These are phyloP conservation scores for Tricholoma bakamatsutake DNA, from an alignment of 768 basidiomycete genomes.

Conservation along the genomic window DNA sequence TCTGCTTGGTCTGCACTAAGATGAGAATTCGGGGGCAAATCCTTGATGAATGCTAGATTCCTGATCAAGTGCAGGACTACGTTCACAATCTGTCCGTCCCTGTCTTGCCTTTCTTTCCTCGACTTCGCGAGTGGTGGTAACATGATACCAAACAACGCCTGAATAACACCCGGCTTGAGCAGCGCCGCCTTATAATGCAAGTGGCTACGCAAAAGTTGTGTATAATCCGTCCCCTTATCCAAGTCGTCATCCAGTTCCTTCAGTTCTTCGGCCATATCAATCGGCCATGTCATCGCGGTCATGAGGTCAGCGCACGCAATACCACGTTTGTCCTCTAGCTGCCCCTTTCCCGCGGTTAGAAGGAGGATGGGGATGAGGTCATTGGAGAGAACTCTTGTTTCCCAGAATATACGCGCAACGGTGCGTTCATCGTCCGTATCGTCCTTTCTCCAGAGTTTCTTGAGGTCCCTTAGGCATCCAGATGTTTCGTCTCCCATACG, in stretches of 20 bases:
- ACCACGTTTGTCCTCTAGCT: conserved; percentile 77
- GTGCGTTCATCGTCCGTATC: conserved; percentile 96
- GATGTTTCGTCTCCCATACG: conserved; percentile 76
- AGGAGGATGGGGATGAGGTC: conserved; percentile 86
- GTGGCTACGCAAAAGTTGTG: conserved; percentile 75
- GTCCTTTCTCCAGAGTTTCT: conserved; percentile 93
- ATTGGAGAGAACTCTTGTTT: conserved; percentile 78
- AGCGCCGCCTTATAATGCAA: conserved; percentile 84
- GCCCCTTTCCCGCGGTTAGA: conserved; percentile 70
- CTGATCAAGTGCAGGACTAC: conserved; percentile 85
- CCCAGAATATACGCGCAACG: conserved; percentile 88
- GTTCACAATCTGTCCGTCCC: conserved; percentile 83
- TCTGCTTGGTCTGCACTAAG: conserved; percentile 77
- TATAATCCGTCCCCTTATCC: conserved; percentile 84
- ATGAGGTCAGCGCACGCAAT: conserved; percentile 84
- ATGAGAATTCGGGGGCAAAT: conserved; percentile 66
- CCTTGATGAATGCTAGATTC: conserved; percentile 93
- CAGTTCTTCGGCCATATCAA: conserved; percentile 90
- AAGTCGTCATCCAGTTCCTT: conserved; percentile 84
- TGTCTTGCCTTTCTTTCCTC: conserved; percentile 61
- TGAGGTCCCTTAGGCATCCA: conserved; percentile 89
- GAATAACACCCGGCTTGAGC: conserved; percentile 60
- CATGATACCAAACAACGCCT: conserved; percentile 68
- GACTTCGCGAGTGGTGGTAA: conserved; percentile 74
- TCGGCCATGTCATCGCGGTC: conserved; percentile 98